Base-by-base conservation (phyloP, 345 rosid genomes). In the Acer negundo region DNA sequence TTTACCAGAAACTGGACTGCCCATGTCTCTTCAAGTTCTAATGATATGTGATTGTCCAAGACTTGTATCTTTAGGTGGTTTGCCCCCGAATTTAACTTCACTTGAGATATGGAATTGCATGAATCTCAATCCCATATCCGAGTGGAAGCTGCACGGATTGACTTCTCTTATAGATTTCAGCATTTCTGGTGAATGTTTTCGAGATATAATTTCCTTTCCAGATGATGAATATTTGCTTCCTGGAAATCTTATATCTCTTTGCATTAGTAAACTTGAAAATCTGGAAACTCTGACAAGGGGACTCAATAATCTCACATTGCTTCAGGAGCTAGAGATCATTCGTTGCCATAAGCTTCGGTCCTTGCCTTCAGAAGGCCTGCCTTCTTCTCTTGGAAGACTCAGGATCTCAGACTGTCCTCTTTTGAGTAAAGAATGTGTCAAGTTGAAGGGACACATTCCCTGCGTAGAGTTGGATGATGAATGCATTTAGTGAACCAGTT, bases 371-470 rank as follows among this genome's bases (percentile, higher is more conserved):
- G 74, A 59, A 70, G 53, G 82, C 44, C 38, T 75, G 49, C 82
- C 74, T 70, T 70, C 28, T 59, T 19, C 69, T 11, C 82, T 75
- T 49, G 77, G 70, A 58, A 67, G 70, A 68, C 46, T 82, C 46
- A 28, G 76, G 23, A 72, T 82, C 70, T 24, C 49, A 62, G 46
- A 72, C 7, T 79, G 82, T 24, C 80, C 53, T 2, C 77, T 71
- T 26, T 77, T 79, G 44, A 51, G 26, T 15, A 46, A 42, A 55
- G 74, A 8, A 19, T 75, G 79, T 70, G 42, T 23, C 20, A 71
- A 63, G 68, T 70, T 2, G 58, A 82, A 71, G 61, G 80, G 82
- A 64, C 72, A 69, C 56, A 77, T 81, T 31, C 84, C 84, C 0
- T 69, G 55, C 58, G 23, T 78, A 23, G 75, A 81, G 53, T 69